Conservation (phyloP, 208 protist genomes). For the Tritrichomonas foetus region DNA sequence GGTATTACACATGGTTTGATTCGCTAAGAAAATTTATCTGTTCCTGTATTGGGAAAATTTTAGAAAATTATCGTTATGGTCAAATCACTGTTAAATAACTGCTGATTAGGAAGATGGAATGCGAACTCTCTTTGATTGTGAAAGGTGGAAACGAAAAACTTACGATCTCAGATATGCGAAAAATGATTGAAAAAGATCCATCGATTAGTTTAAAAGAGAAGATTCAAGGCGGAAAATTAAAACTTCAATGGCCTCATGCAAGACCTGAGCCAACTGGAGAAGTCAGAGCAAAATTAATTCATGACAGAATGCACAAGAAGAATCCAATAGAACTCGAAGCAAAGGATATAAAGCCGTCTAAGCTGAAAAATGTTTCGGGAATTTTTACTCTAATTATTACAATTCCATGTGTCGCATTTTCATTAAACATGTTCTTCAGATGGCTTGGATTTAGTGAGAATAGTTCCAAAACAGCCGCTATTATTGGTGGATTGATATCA, state of each 20-base stretch:
- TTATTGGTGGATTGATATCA: neutral
- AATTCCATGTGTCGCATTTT: neutral
- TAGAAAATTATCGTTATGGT: no score
- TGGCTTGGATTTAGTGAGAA: neutral
- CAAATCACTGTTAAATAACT: no score
- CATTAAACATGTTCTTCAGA: neutral
- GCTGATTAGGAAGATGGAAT: no score
- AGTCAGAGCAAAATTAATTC: conserved; percentile 11
- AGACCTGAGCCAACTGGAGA: neutral
- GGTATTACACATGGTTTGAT: no score
- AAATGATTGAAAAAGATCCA: neutral
- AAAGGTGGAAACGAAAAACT: neutral
- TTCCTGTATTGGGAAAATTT: no score
- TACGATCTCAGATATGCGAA: neutral
- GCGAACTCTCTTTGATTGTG: no score
- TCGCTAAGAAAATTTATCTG: no score
- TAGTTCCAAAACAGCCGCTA: neutral
- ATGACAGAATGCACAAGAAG: neutral
- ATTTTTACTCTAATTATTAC: neutral
- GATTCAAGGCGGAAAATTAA: neutral
- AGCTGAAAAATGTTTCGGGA: neutral
- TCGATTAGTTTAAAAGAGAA: neutral
- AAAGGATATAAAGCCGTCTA: neutral
- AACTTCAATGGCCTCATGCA: neutral
- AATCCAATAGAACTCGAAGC: no score